A percentile compares a stretch with the other conserved stretches of the same genome.
Evolutionary conservation across 2,329 filamentous ascomycete species (phyloP).

Genomic region (Venturia oleaginea): DNA sequence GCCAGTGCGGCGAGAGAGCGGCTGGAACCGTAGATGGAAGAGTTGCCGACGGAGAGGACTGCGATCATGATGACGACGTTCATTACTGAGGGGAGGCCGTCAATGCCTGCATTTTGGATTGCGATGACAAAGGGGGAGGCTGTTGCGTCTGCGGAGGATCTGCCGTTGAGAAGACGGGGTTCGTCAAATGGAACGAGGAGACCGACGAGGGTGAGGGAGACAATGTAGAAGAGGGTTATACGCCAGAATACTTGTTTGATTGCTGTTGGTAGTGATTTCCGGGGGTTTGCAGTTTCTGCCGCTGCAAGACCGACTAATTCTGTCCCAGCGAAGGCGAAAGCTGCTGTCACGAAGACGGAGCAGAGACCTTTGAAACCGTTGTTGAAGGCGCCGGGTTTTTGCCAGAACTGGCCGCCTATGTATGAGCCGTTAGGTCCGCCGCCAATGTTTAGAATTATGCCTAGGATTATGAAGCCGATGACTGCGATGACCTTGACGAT

Average conservation of each 20-base stretch:
- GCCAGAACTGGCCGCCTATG: constrained; percentile 65
- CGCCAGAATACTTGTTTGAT: constrained; percentile 95
- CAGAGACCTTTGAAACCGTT: constrained; percentile 79
- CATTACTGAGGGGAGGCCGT: constrained; percentile 76
- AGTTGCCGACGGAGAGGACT: constrained; percentile 85
- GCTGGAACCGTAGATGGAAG: constrained; percentile 82
- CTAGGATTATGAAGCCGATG: constrained; percentile 56
- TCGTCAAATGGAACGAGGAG: constrained; percentile 71
- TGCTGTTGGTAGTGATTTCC: constrained; percentile 74
- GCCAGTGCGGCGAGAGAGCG: constrained; percentile 83
- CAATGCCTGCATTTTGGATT: constrained; percentile 74
- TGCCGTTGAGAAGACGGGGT: constrained; percentile 49
- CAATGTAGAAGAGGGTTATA: constrained; percentile 70
- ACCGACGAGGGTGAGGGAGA: constrained; percentile 71
- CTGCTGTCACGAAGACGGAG: constrained; percentile 66
- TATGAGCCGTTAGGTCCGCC: constrained; percentile 57
- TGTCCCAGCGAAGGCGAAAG: constrained; percentile 66
- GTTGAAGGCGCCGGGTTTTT: constrained; percentile 69
- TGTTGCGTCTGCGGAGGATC: constrained; percentile 53
- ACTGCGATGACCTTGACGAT: constrained; percentile 79
- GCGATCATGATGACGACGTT: constrained; percentile 91
- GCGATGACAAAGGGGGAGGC: constrained; percentile 92
- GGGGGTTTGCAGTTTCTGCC: constrained; percentile 68
- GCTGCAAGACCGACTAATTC: constrained; percentile 69
- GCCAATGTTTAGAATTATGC: constrained; percentile 76